These are phyloP conservation scores for Letharia lupina DNA, from an alignment of 495 filamentous ascomycete species.

Conservation along the genomic window DNA sequence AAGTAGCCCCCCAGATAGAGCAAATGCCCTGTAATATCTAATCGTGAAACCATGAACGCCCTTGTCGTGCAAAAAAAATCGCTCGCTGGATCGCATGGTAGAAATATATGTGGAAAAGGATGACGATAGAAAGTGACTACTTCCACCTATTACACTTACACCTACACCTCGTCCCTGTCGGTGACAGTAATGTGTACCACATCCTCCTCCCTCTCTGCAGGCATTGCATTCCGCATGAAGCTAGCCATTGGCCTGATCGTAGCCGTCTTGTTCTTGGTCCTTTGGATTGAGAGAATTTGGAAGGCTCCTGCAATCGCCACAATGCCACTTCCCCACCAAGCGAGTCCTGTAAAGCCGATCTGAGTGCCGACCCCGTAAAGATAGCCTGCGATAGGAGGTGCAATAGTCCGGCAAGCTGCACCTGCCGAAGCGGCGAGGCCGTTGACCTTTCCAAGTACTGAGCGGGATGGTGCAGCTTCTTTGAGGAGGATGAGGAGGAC, in stretches of 20 bases:
- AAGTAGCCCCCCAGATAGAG: too few species aligned
- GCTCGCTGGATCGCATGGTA: too few species aligned
- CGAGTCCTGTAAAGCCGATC: constrained; percentile 61
- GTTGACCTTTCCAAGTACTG: constrained; percentile 68
- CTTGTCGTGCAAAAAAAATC: too few species aligned
- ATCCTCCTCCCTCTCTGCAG: constrained; percentile 15
- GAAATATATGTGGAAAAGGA: too few species aligned
- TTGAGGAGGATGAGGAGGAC: constrained; percentile 77
- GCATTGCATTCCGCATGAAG: constrained; percentile 21
- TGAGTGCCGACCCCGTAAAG: constrained; percentile 61
- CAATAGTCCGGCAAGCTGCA: constrained; percentile 66
- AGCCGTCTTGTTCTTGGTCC: constrained; percentile 38
- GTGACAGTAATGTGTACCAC: constrained; percentile 19
- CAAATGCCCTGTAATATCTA: too few species aligned
- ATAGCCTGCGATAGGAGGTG: constrained; percentile 66
- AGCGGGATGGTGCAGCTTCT: constrained; percentile 62
- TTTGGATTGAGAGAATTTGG: constrained; percentile 58
- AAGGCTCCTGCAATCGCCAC: constrained; percentile 60
- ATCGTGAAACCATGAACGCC: too few species aligned
- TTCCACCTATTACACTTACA: too few species aligned
- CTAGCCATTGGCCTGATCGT: constrained; percentile 28
- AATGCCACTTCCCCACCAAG: constrained; percentile 70
- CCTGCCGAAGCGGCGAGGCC: constrained; percentile 72
- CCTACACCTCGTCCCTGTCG: constrained; percentile 5
- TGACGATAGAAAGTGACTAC: too few species aligned